These are phyloP conservation scores for Hondaea fermentalgiana DNA, from an alignment of 108 stramenopile species.

Conservation along the genomic window DNA sequence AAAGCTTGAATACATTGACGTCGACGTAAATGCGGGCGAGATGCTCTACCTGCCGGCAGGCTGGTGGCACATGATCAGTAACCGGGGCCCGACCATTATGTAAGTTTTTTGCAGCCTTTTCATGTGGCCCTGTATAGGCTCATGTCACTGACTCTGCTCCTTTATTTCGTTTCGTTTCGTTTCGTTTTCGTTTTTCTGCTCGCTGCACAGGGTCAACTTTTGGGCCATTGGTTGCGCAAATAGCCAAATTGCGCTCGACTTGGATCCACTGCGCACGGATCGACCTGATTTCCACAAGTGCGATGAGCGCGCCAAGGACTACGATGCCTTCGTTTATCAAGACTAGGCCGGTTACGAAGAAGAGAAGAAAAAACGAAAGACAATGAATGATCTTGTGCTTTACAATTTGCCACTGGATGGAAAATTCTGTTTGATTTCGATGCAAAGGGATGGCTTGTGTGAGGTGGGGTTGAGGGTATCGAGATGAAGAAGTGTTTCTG, in stretches of 20 bases:
- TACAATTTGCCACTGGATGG: too few relatives aligned
- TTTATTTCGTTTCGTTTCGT: neutral
- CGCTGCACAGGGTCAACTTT: neutral
- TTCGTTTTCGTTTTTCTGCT: neutral
- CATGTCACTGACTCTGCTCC: neutral
- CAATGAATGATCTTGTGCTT: too few relatives aligned
- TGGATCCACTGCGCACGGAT: neutral
- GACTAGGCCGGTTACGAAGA: too few relatives aligned
- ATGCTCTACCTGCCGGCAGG: constrained; percentile 18
- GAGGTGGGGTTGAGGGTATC: too few relatives aligned
- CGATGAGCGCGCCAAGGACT: neutral
- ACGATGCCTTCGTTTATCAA: neutral
- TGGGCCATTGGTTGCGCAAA: neutral
- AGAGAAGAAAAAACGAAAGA: too few relatives aligned
- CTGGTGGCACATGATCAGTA: neutral
- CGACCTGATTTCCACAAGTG: neutral
- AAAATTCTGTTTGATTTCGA: too few relatives aligned
- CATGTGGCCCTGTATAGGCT: neutral
- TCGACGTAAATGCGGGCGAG: neutral
- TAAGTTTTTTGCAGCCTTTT: neutral
- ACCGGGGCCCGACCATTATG: neutral
- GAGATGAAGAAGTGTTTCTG: too few relatives aligned
- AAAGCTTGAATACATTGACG: neutral
- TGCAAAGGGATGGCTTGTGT: too few relatives aligned
- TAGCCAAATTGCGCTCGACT: neutral